Evolutionary conservation across 2,329 filamentous ascomycete genomes (phyloP).

Genomic region (Colletotrichum australisinense): DNA sequence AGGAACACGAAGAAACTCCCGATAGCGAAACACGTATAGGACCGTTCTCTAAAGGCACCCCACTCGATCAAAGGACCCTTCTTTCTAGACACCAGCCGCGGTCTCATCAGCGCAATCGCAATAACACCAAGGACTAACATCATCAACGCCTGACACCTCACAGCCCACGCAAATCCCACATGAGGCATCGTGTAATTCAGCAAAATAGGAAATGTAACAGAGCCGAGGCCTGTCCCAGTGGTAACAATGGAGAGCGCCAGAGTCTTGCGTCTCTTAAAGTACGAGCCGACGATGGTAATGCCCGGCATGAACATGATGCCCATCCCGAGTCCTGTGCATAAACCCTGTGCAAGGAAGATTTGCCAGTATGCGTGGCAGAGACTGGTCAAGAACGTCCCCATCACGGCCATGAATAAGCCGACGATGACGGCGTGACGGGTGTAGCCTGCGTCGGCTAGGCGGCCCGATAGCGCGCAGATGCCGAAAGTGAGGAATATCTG

Average conservation of each 20-base stretch:
- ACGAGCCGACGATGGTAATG: slow-evolving; percentile 67
- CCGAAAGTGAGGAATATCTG: slow-evolving; percentile 56
- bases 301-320: slow-evolving; percentile 66
- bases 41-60: too few species aligned
- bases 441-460: slow-evolving; percentile 55
- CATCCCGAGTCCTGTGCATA: slow-evolving; percentile 67
- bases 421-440: slow-evolving; percentile 46
- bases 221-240: slow-evolving; percentile 70
- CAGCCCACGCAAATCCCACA: slow-evolving; percentile 73
- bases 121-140: slow-evolving; percentile 58
- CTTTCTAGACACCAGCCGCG: slow-evolving; percentile 60
- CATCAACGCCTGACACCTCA: slow-evolving; percentile 71
- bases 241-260: slow-evolving; percentile 71
- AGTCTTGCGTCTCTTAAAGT: slow-evolving; percentile 69
- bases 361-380: slow-evolving; percentile 58
- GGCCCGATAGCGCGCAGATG: slow-evolving; percentile 54
- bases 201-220: slow-evolving; percentile 71
- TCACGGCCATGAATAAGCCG: slow-evolving; percentile 54
- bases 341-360: slow-evolving; percentile 62
- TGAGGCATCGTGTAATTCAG: slow-evolving; percentile 66
- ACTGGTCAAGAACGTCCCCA: slow-evolving; percentile 59
- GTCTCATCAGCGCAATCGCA: slow-evolving; percentile 54
- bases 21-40: too few species aligned
- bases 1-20: too few species aligned
- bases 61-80: slow-evolving; percentile 38